These are phyloP conservation scores for Trametes versicolor DNA, from an alignment of 1,284 basidiomycete genomes.

Conservation along the genomic window DNA sequence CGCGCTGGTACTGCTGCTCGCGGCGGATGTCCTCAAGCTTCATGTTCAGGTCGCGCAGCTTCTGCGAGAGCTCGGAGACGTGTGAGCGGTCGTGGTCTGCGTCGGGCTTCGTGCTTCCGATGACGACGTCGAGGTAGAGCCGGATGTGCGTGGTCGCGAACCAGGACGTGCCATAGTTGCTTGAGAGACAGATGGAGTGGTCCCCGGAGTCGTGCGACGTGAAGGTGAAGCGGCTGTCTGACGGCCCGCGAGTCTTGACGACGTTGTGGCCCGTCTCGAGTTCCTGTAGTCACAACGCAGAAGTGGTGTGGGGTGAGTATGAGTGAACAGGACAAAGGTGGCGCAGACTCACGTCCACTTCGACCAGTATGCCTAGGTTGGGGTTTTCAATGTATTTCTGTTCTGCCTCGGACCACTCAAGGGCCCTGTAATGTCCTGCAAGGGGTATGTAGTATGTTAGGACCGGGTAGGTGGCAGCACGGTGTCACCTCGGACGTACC, in stretches of 20 bases:
- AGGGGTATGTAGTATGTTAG: not conserved
- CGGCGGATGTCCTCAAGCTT: conserved; percentile 93
- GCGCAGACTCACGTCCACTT: conserved; percentile 78
- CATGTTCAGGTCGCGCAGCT: conserved; percentile 91
- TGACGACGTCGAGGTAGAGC: conserved; percentile 93
- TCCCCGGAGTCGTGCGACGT: conserved; percentile 97
- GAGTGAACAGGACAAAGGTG: not conserved
- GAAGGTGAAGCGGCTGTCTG: conserved; percentile 95
- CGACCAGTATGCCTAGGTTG: conserved; percentile 88
- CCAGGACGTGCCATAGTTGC: conserved; percentile 88
- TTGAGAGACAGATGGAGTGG: conserved; percentile 95
- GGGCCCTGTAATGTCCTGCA: conserved; percentile 90
- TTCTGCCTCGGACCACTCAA: conserved; percentile 86
- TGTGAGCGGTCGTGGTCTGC: conserved; percentile 86
- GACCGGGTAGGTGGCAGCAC: not conserved
- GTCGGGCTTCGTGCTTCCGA: conserved; percentile 88
- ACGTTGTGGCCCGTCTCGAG: conserved; percentile 79
- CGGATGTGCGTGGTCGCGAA: conserved; percentile 86
- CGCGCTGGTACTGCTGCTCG: conserved; percentile 98
- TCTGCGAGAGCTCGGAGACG: conserved; percentile 86
- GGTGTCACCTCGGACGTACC: conserved; percentile 58
- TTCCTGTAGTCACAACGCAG: conserved; percentile 61
- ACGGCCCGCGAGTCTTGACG: conserved; percentile 89
- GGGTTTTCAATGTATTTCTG: conserved; percentile 80
- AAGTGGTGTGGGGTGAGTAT: conserved; percentile 5